Evolutionary conservation across 1,139 yeast genomes (phyloP), one percentile per base, ranked within the genome.

Genomic region (Taphrina deformans): DNA sequence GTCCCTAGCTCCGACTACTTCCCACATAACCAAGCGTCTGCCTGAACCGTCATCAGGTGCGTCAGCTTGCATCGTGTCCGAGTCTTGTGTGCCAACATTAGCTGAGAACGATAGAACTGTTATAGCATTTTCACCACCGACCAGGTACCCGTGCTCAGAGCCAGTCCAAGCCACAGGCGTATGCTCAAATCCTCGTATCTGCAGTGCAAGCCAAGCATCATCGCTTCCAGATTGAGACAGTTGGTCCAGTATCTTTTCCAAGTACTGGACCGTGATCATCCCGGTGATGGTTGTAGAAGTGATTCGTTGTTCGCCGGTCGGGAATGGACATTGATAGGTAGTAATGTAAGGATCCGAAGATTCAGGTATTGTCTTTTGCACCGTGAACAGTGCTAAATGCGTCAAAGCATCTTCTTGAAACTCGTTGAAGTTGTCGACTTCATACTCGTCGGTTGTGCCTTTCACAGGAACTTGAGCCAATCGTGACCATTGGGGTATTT

Each of bases 101-200:
- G 23, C 14, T 12, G 14, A 12, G 27, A 44, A 44, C 14, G 45
- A 23, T 6, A 59, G 41, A 14, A 59, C 33, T 18, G 63, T 48
- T 4, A 50, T 52, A 26, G 40, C 29, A 35, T 59, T 59, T 27
- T 59, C 63, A 26, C 63, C 63, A 5, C 63, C 63, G 18, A 40
- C 24, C 16, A 59, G 18, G 21, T 31, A 50, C 10, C 63, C 63
- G 35, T 59, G 63, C 51, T 59, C 63, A 12, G 14, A 2, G 6
- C 63, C 63, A 12, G n/a, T 41, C 63, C 63, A 59, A 24, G 63
- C 63, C 40, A 38, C 21, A 18, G 63, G 56, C 12, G 63, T 50
- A 24, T 59, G 50, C 21, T 59, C 63, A 24, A 38, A 59, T 3
- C 63, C 63, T 7, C 40, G 33, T 21, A 59, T 41, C 21, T 59